Conservation (phyloP, 2,329 filamentous ascomycete genomes). For the Pseudogymnoascus sp. region DNA sequence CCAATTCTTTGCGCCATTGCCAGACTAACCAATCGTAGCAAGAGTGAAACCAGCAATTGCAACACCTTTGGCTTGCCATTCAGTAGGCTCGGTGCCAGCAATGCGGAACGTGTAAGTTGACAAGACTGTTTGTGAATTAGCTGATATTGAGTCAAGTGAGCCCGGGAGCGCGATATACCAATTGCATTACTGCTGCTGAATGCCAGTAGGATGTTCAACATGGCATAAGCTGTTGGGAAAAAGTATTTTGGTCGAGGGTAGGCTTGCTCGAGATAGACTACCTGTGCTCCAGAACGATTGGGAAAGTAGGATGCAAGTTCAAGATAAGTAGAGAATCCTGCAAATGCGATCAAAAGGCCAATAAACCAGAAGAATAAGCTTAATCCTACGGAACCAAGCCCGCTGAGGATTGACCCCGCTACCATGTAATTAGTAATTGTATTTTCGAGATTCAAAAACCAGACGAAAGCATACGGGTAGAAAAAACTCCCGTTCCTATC, state of each 20-base stretch:
- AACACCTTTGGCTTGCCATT: conserved; percentile 63
- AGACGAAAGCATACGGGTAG: conserved; percentile 46
- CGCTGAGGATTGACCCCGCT: conserved; percentile 53
- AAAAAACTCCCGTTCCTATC: conserved; percentile 59
- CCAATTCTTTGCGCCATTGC: neutral
- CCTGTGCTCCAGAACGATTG: conserved; percentile 58
- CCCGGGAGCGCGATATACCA: conserved; percentile 21
- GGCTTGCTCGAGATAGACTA: conserved; percentile 62
- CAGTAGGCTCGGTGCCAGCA: conserved; percentile 40
- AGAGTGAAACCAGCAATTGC: conserved; percentile 43
- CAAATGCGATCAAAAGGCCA: conserved; percentile 51
- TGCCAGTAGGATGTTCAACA: conserved; percentile 56
- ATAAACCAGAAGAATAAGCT: conserved; percentile 59
- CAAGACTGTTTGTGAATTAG: conserved; percentile 36
- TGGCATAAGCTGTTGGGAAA: conserved; percentile 58
- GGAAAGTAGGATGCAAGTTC: conserved; percentile 61
- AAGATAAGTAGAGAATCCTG: conserved; percentile 53
- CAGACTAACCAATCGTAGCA: conserved; percentile 39
- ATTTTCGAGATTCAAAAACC: neutral
- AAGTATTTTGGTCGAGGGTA: conserved; percentile 59
- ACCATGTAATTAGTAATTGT: neutral
- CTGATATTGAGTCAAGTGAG: neutral
- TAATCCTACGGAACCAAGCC: conserved; percentile 56
- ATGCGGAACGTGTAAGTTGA: conserved; percentile 58
- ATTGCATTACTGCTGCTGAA: conserved; percentile 62